Base-by-base conservation (phyloP, 2,329 filamentous ascomycete genomes). In the Colletotrichum tabaci region DNA sequence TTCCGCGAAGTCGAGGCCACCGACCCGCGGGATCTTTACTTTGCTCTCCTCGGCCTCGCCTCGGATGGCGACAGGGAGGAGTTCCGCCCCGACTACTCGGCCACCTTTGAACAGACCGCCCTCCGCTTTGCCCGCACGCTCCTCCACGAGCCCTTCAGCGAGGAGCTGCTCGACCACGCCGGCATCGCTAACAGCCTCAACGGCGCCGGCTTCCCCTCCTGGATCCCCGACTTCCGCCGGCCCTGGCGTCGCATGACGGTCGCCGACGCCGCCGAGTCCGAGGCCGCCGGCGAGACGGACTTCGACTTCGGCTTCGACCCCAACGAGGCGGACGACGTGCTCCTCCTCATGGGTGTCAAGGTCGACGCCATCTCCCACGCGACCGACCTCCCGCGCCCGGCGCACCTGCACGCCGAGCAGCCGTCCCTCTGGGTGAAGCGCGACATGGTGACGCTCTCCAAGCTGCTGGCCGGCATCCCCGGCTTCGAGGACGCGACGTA, bases 1-100 rank as follows among this genome's bases (percentile, higher is more conserved):
- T 71, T 72, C 70, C 73, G 73, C 57, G 72, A 74, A 12, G 72
- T 74, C 61, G 65, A 67, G 47, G 72, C 71, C 21, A 49, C 63
- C 10, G 73, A 74, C 53, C 67, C 73, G 9, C 71, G 73, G 16
- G 73, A 74, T 5, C 55, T 66, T 10, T 70, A 71, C 57, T 73
- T 67, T 12, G 67, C 67, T 15, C 62, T 73, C 30, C 71, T 73
- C 26, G 67, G 61, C 52, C 47, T 74, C 3, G 73, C 73, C 8
- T 50, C 65, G 1, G 73, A 74, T 46, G 73, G 72, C 10, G 73
- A 74, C 61, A 70, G 61, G 15, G 47, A 53, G 3, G 70, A 72
- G 49, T 72, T 72, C 66, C 70, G 66, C 47, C 70, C 70, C 13
- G 66, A 72, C 35, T 72, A 72, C 66, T 71, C 60, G 0, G 66